Evolutionary conservation across 2,329 filamentous ascomycete genomes (phyloP), one percentile per base, ranked within the genome.

Genomic region (Colletotrichum siamense): DNA sequence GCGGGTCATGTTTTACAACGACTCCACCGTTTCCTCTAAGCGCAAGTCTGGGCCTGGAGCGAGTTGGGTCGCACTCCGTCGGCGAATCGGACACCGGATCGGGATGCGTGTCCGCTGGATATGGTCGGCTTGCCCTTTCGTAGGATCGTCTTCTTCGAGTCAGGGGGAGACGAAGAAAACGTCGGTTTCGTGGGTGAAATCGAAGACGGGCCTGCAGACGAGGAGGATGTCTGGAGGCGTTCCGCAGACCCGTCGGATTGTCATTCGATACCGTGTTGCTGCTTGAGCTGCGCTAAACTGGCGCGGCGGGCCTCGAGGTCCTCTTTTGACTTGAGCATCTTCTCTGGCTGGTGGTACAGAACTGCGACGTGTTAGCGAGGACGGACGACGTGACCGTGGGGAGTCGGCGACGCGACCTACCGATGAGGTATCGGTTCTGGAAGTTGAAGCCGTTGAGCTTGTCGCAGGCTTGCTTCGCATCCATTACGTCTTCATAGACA

Each of bases 401-500:
- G 7, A 66, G 24, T 26, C 77, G 71, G 39, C 69, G 64, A 65
- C 63, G 62, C 24, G 66, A 92, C 95, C 78, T 92, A 98, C 95
- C 96, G 83, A 99, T 97, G 82, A 99, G 95, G 88, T 99, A 99
- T 85, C 97, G 95, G 89, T 96, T 98, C 90, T 99, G 97, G 87
- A 99, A 99, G 90, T 99, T 99, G 93, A 98, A 99, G 85, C 97
- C 97, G 90, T 99, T 99, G 86, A 99, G 91, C 90, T 99, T 98
- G 90, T 99, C 97, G 91, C 97, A 99, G 84, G 97, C 97, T 88
- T 96, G 94, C 90, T 99, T 99, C 81, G 97, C 96, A 91, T 99
- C 97, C 92, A 97, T 95, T 81, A 99, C 96, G 91, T 99, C 97
- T 88, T 99, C 97, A 91, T 98, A 99, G 87, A 99, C 97, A 82